phyloP scores from a whole-genome alignment of 345 rosid genomes.

The Aurinia saxatilis region DNA sequence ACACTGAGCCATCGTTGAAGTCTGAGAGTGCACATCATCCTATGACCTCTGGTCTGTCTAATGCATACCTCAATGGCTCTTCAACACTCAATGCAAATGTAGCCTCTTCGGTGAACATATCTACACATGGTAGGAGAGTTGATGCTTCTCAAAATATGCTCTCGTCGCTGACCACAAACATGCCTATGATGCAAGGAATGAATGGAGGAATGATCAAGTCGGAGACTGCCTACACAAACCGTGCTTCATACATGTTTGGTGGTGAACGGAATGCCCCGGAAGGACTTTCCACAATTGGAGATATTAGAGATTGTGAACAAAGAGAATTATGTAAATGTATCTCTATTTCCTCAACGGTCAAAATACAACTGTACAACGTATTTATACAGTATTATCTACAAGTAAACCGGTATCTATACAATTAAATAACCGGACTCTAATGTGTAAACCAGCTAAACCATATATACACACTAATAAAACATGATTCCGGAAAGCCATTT shows the following conservation, averaged over 20 bases:
- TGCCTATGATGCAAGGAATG: slow-evolving; percentile 67
- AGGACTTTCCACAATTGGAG: slow-evolving; percentile 56
- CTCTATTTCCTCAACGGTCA: no score
- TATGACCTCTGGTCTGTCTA: slow-evolving; percentile 41
- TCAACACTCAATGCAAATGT: slow-evolving; percentile 48
- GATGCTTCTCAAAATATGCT: slow-evolving; percentile 53
- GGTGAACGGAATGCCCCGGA: slow-evolving; percentile 61
- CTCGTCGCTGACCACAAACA: slow-evolving; percentile 58
- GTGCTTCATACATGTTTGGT: slow-evolving; percentile 60
- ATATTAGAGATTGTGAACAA: no score
- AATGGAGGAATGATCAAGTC: slow-evolving; percentile 79
- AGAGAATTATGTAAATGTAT: no score
- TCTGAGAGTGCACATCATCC: slow-evolving; percentile 56
- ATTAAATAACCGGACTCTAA: no score
- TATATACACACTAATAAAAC: no score
- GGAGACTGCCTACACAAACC: slow-evolving; percentile 62
- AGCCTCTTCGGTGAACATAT: slow-evolving; percentile 55
- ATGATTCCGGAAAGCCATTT: no score
- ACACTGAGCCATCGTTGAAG: slow-evolving; percentile 41
- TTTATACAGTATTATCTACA: no score
- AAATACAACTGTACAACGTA: no score
- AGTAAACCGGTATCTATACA: no score
- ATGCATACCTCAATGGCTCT: slow-evolving; percentile 66
- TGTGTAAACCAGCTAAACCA: no score
- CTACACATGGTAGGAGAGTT: slow-evolving; percentile 59